Conservation (phyloP, 2,329 filamentous ascomycete genomes). For the Pseudocercospora ulei region DNA sequence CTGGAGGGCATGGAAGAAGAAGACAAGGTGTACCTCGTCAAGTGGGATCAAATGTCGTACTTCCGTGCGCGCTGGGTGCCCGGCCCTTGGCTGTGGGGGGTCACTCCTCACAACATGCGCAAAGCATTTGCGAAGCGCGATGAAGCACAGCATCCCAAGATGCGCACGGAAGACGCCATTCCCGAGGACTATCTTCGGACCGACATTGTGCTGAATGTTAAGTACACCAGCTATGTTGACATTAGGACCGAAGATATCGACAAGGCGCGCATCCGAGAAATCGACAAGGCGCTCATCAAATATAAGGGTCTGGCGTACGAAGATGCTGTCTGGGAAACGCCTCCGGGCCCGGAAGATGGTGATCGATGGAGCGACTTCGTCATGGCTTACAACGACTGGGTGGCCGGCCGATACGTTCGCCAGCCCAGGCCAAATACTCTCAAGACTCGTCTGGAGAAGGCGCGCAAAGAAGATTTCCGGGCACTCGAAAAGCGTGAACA, state of each 20-base stretch:
- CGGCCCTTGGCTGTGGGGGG: conserved; percentile 77
- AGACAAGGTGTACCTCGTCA: conserved; percentile 84
- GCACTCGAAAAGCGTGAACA: conserved; percentile 60
- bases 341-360: conserved; percentile 55
- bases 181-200: conserved; percentile 75
- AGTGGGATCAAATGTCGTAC: conserved; percentile 75
- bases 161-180: conserved; percentile 66
- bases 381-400: conserved; percentile 74
- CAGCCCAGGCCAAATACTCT: conserved; percentile 48
- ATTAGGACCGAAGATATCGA: conserved; percentile 58
- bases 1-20: conserved; percentile 56
- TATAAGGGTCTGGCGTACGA: conserved; percentile 89
- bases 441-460: conserved; percentile 57
- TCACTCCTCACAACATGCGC: conserved; percentile 55
- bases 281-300: conserved; percentile 71
- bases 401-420: conserved; percentile 66
- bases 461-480: conserved; percentile 57
- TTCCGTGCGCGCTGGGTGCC: conserved; percentile 77
- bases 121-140: conserved; percentile 66
- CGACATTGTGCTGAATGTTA: conserved; percentile 80
- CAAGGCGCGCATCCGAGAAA: conserved; percentile 58
- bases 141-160: conserved; percentile 53
- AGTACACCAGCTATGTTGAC: conserved; percentile 52
- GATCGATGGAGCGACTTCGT: conserved; percentile 70
- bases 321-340: conserved; percentile 79